Conservation (phyloP, 345 rosid genomes). For the Erysimum cheiranthoides region DNA sequence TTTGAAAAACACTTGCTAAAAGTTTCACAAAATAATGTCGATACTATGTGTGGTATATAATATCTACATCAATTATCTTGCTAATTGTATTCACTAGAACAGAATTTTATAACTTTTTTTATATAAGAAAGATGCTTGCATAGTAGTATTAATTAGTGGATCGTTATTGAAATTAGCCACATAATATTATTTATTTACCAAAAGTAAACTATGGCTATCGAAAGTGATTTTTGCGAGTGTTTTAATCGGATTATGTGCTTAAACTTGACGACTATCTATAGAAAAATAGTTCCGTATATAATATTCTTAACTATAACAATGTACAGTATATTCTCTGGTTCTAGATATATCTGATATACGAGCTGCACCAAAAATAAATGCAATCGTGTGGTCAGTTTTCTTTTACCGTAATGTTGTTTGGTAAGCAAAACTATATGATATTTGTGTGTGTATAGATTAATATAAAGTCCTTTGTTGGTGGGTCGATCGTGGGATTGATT, state of each 20-base stretch:
- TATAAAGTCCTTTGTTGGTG: constrained; percentile 35
- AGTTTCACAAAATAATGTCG: no score
- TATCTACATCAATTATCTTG: no score
- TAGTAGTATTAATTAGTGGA: no score
- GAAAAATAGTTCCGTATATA: not conserved
- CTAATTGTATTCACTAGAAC: no score
- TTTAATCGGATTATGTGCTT: not conserved
- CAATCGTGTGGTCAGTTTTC: constrained; percentile 37
- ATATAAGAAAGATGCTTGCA: no score
- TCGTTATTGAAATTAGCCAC: not conserved
- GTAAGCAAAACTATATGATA: constrained; percentile 25
- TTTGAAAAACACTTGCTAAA: no score
- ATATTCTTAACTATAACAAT: not conserved
- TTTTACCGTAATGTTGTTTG: constrained; percentile 25
- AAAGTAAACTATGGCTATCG: not conserved
- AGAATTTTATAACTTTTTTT: no score
- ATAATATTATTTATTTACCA: not conserved
- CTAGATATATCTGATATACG: constrained; percentile 3
- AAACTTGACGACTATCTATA: not conserved
- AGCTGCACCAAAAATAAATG: constrained; percentile 42
- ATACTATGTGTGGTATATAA: no score
- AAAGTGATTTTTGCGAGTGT: not conserved
- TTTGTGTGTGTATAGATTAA: constrained; percentile 29
- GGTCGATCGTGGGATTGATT: constrained; percentile 42
- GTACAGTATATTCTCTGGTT: not conserved